Percentiles rank a stretch among this genome's conserved stretches.
These are phyloP conservation scores for Boehmeria nivea DNA, from an alignment of 306 rosid species.

Conservation along the genomic window DNA sequence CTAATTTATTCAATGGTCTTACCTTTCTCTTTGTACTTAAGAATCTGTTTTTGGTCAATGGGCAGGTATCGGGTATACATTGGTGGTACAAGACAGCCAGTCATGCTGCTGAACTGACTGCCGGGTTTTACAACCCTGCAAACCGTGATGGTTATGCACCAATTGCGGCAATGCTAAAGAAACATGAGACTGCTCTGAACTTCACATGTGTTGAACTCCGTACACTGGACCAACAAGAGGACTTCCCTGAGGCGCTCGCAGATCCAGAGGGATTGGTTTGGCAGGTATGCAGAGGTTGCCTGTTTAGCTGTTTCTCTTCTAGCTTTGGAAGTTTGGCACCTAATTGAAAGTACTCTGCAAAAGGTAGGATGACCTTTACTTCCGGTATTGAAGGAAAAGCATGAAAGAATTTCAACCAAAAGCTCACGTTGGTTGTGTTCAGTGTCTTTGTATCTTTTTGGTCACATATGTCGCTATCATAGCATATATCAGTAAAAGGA, in stretches of 20 bases:
- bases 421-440: no score
- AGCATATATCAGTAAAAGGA: no score
- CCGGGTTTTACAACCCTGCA: conserved; percentile 72
- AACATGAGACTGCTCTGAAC: conserved; percentile 49
- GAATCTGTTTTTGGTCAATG: conserved; percentile 15
- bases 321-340: background rate
- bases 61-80: conserved; percentile 63
- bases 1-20: background rate
- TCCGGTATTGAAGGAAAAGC: no score
- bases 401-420: no score
- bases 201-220: conserved; percentile 57
- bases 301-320: background rate
- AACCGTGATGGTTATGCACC: conserved; percentile 81
- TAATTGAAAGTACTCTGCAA: background rate
- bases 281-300: conserved; percentile 37
- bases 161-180: conserved; percentile 58
- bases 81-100: conserved; percentile 88
- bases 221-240: conserved; percentile 42
- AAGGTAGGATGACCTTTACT: no score
- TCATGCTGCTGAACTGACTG: conserved; percentile 79
- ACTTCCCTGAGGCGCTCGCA: conserved; percentile 53
- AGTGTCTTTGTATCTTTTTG: no score
- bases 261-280: conserved; percentile 77
- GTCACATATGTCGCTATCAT: no score
- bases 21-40: background rate